Evolutionary conservation across 1,284 basidiomycete species (phyloP).

Genomic region (Moesziomyces aphidis): DNA sequence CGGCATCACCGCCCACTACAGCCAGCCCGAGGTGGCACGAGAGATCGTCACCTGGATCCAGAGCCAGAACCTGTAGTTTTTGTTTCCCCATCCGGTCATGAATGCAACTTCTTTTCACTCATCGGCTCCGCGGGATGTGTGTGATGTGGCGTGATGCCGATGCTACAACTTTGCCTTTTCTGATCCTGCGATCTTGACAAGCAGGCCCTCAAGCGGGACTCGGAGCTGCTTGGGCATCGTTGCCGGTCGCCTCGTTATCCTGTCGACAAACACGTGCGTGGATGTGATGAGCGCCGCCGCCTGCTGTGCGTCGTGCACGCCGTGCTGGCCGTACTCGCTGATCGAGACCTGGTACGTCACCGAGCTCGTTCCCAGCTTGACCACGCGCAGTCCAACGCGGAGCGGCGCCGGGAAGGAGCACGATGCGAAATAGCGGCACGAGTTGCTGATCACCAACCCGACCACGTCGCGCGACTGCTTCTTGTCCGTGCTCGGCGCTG

Average conservation of each 20-base stretch:
- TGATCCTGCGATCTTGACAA: constrained; percentile 4
- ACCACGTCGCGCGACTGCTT: constrained; percentile 22
- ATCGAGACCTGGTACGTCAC: constrained; percentile 52
- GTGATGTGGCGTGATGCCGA: neutral
- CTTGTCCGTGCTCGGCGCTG: neutral
- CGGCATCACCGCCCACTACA: constrained; percentile 41
- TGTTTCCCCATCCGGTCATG: neutral
- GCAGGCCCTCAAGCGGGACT: constrained; percentile 3
- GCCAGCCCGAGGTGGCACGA: constrained; percentile 23
- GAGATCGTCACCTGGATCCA: constrained; percentile 35
- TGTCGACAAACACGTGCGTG: constrained; percentile 56
- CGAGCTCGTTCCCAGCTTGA: constrained; percentile 40
- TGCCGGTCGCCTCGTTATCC: constrained; percentile 30
- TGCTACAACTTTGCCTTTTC: constrained; percentile 18
- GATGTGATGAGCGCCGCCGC: constrained; percentile 38
- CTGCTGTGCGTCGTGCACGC: neutral
- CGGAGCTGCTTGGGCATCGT: constrained; percentile 26
- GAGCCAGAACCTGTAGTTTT: constrained; percentile 25
- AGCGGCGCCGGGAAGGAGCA: constrained; percentile 47
- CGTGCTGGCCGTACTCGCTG: constrained; percentile 4
- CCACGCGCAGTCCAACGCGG: constrained; percentile 25
- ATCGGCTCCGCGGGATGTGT: neutral
- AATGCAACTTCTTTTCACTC: neutral
- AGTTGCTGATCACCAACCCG: constrained; percentile 48
- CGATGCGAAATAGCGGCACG: constrained; percentile 47